These are phyloP conservation scores for Planoprotostelium fungivorum DNA, from an alignment of 78 protist genomes.

Conservation along the genomic window DNA sequence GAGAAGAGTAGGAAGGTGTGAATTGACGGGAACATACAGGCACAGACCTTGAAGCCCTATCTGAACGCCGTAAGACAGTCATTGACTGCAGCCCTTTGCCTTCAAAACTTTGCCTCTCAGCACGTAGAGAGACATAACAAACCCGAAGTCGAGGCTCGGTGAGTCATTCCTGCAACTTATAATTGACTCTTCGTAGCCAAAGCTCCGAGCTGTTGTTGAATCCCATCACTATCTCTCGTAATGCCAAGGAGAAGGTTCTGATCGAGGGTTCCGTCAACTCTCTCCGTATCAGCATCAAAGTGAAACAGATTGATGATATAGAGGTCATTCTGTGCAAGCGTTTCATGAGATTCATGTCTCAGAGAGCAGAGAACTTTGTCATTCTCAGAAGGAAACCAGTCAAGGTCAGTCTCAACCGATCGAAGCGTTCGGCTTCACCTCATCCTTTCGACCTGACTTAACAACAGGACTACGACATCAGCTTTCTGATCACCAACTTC, in stretches of 20 bases:
- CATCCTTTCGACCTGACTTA: not conserved
- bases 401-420: slow-evolving; percentile 15
- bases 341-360: slow-evolving; percentile 90
- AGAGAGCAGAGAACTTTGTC: slow-evolving; percentile 95
- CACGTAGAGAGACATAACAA: slow-evolving; percentile 99
- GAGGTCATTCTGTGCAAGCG: slow-evolving; percentile 85
- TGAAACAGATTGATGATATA: slow-evolving; percentile 90
- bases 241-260: slow-evolving; percentile 78
- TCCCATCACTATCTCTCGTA: slow-evolving; percentile 87
- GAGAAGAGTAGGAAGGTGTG: too few relatives aligned
- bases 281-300: slow-evolving; percentile 88
- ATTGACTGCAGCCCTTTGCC: slow-evolving; percentile 93
- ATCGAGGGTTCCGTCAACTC: slow-evolving; percentile 97
- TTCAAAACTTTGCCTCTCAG: slow-evolving; percentile 91
- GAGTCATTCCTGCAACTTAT: not conserved
- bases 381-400: slow-evolving; percentile 92
- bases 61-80: slow-evolving; percentile 80
- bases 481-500: slow-evolving; percentile 94
- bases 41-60: slow-evolving; percentile 85
- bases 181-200: slow-evolving; percentile 11
- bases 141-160: slow-evolving; percentile 96
- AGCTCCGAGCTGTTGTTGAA: slow-evolving; percentile 80
- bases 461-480: slow-evolving; percentile 93
- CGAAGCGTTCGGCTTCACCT: not conserved
- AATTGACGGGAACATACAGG: too few relatives aligned